Evolutionary conservation across 2,329 filamentous ascomycete genomes (phyloP).

Genomic region (Chaetomium olivaceum): DNA sequence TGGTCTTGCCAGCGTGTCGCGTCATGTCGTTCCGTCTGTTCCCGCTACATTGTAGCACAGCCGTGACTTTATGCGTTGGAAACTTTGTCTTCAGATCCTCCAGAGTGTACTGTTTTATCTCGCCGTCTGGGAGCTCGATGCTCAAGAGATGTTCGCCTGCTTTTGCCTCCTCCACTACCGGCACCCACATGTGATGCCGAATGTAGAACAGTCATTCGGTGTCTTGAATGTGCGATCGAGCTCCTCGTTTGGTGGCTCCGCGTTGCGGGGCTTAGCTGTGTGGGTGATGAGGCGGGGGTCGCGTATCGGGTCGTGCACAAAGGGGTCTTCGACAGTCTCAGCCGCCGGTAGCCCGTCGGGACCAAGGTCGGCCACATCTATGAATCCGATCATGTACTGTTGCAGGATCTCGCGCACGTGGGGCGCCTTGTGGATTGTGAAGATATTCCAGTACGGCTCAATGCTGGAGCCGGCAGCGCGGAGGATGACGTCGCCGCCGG

Average conservation of each 20-base stretch:
- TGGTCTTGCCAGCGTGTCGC: conserved; percentile 48
- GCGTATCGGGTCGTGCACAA: conserved; percentile 54
- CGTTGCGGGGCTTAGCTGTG: conserved; percentile 60
- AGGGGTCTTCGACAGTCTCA: conserved; percentile 61
- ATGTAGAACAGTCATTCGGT: conserved; percentile 59
- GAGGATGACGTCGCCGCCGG: conserved; percentile 68
- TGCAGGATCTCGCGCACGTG: conserved; percentile 66
- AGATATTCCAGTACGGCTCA: conserved; percentile 70
- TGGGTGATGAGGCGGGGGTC: conserved; percentile 53
- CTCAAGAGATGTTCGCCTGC: conserved; percentile 49
- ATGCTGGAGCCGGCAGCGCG: conserved; percentile 64
- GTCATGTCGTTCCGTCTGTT: conserved; percentile 63
- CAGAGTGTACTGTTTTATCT: conserved; percentile 54
- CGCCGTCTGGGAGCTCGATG: conserved; percentile 58
- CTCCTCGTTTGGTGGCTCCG: conserved; percentile 56
- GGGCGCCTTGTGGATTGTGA: conserved; percentile 65
- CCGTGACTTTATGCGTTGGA: conserved; percentile 52
- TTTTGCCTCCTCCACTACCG: conserved; percentile 44
- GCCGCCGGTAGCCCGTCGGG: conserved; percentile 53
- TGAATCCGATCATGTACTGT: conserved; percentile 63
- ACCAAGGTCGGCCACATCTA: conserved; percentile 60
- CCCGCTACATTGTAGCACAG: conserved; percentile 61
- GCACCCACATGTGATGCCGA: conserved; percentile 66
- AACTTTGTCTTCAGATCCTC: conserved; percentile 56
- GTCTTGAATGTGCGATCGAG: conserved; percentile 55